These are phyloP conservation scores for Erysiphe pisi DNA, from an alignment of 2,329 filamentous ascomycete species.

Conservation along the genomic window DNA sequence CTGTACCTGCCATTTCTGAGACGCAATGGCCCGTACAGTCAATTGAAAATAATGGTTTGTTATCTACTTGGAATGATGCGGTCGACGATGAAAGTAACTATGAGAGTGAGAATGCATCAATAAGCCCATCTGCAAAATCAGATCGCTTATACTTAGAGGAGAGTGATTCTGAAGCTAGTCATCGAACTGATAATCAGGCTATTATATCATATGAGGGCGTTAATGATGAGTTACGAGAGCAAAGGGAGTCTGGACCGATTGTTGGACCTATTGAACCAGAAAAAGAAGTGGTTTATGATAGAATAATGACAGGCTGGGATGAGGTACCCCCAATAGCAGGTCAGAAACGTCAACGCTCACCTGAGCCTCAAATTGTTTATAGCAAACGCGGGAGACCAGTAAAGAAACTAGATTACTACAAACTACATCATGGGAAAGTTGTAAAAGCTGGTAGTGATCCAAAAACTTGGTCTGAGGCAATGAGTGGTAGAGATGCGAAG, in stretches of 20 bases:
- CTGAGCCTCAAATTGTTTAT: neutral
- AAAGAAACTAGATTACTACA: too few species aligned
- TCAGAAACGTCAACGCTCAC: neutral
- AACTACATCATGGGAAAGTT: too few species aligned
- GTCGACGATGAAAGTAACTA: neutral
- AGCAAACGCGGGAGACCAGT: neutral
- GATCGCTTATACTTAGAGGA: constrained; percentile 6
- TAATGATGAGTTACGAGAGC: neutral
- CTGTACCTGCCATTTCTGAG: constrained; percentile 5
- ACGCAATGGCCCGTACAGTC: constrained; percentile 11
- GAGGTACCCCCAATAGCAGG: neutral
- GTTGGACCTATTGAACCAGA: neutral
- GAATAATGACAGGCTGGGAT: neutral
- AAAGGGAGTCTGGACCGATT: neutral
- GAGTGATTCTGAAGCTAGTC: neutral
- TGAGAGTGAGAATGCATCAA: constrained; percentile 9
- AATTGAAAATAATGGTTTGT: constrained; percentile 17
- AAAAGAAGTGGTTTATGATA: constrained; percentile 1
- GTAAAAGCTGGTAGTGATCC: too few species aligned
- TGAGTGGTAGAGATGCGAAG: too few species aligned
- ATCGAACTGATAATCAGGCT: neutral
- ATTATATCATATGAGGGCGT: neutral
- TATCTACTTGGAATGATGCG: neutral
- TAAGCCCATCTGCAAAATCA: constrained; percentile 16
- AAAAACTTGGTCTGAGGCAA: too few species aligned